Conservation (phyloP, 495 filamentous ascomycete species). For the Xylona heveae region DNA sequence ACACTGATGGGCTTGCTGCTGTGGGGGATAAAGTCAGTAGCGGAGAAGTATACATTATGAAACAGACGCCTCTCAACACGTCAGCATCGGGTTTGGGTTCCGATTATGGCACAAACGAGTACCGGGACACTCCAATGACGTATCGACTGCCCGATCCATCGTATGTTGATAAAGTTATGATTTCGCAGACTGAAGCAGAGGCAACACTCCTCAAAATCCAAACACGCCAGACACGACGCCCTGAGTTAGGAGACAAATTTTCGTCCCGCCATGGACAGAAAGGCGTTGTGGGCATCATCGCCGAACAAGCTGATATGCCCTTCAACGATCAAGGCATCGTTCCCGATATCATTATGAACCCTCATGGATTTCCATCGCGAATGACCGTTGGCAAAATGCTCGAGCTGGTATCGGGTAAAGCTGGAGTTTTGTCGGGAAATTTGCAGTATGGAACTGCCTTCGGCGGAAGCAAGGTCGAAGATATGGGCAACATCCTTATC, state of each 20-base stretch:
- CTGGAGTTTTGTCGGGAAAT: constrained; percentile 61
- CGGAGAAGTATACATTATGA: constrained; percentile 75
- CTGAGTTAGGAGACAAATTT: constrained; percentile 51
- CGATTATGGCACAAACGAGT: constrained; percentile 36
- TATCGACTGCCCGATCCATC: constrained; percentile 70
- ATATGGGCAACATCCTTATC: constrained; percentile 70
- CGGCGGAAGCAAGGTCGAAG: constrained; percentile 73
- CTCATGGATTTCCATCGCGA: constrained; percentile 95
- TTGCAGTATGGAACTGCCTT: constrained; percentile 89
- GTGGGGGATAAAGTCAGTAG: constrained; percentile 53
- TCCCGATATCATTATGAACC: constrained; percentile 99
- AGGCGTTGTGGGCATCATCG: constrained; percentile 83
- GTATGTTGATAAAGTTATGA: constrained; percentile 87
- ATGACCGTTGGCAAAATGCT: constrained; percentile 99
- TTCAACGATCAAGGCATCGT: constrained; percentile 79
- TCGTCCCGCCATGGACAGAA: constrained; percentile 25
- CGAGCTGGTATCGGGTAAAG: constrained; percentile 87
- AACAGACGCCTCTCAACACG: constrained; percentile 56
- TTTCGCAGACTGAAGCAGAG: constrained; percentile 67
- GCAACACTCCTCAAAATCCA: constrained; percentile 72
- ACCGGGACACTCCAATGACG: constrained; percentile 45
- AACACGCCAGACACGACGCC: constrained; percentile 77
- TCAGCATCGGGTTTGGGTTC: constrained; percentile 38
- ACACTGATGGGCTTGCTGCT: constrained; percentile 59
- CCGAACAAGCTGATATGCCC: constrained; percentile 88